Evolutionary conservation across 148 eudicot species (phyloP), one percentile per base, ranked within the genome.

Genomic region (Polygonum maritimum): DNA sequence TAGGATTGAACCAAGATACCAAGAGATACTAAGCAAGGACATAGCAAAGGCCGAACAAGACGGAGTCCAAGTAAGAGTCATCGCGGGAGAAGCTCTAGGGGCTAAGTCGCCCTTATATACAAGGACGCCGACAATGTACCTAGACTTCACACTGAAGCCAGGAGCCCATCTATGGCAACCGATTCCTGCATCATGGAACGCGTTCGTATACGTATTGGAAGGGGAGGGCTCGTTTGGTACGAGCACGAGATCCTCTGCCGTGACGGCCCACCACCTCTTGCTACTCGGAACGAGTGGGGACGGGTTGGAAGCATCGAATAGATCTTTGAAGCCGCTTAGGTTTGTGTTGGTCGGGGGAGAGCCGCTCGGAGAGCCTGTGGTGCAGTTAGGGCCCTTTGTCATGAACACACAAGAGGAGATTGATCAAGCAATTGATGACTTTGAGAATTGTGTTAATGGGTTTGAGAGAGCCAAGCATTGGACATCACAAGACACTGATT

Each of bases 1-100:
- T 60, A 91, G 98, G 94, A 84, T 93, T 78, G 93, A 91, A 78
- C 98, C 98, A 60, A 82, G 79, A 76, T 93, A 93, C 75, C 98
- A 93, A 87, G 98, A 93, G 81, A 79, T 91, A 69, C 65, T 57
- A 41, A 91, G 87, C 67, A 75, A 79, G 5, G 89, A 91, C 73
- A 85, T 93, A n/a, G 77, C 78, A 36, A 89, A 88, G 69, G 90
- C 85, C 0, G 77, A 84, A 58, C 78, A 76, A 76, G 83, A 87
- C 71, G 97, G 98, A 1, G 71, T 88, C 9, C 84, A 88, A 47
- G 98, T 91, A 7, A 81, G 85, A 80, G 89, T 93, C 0, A 89
- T 93, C 77, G 96, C 98, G 0, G 98, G 98, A 2, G 98, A 93
- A 70, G 84, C 94, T n/a, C 16, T 93, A 12, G 98, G 96, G 16